phyloP scores from a whole-genome alignment of 208 protist genomes.

The Trichomonas tenax region DNA sequence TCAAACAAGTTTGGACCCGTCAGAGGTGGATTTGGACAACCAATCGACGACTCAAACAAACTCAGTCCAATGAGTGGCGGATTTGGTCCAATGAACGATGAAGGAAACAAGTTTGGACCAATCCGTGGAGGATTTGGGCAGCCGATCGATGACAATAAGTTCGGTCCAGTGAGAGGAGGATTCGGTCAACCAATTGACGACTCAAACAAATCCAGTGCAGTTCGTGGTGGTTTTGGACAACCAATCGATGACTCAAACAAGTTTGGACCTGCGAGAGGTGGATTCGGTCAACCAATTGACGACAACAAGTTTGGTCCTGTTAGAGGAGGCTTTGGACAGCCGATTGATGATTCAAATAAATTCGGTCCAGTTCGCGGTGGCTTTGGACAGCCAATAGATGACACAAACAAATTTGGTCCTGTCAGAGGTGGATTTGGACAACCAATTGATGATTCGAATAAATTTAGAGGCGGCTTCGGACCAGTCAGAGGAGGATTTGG shows the following conservation, averaged over 20 bases:
- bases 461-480: too few species aligned
- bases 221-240: background rate
- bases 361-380: background rate
- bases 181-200: background rate
- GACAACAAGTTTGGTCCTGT: background rate
- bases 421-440: background rate
- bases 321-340: background rate
- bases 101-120: background rate
- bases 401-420: background rate
- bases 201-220: background rate
- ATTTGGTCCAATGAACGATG: background rate
- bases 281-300: background rate
- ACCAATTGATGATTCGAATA: background rate
- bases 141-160: background rate
- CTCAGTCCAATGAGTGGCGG: background rate
- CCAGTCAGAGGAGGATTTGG: background rate
- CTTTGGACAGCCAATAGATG: background rate
- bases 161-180: background rate
- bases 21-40: background rate
- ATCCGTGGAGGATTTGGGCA: background rate
- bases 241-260: background rate
- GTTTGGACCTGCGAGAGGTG: background rate
- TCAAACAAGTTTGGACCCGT: too few species aligned
- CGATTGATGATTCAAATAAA: background rate
- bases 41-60: background rate